Conservation (phyloP, 441 rosid species). For the Cnidoscolus chayamansa region DNA sequence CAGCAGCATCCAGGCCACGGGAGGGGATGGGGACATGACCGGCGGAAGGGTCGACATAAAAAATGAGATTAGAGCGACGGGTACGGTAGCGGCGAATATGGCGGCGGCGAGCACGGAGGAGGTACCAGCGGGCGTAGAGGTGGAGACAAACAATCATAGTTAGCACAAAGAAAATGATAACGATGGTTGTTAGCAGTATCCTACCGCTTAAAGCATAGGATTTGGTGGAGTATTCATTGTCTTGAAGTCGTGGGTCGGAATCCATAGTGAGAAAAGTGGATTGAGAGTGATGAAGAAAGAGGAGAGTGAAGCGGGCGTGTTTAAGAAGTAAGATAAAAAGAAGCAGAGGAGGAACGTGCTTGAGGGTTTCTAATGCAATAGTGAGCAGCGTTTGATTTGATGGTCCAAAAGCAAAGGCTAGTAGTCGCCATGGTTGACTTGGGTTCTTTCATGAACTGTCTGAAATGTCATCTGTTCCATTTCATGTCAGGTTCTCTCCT, state of each 20-base stretch:
- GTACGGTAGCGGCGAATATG: slow-evolving; percentile 42
- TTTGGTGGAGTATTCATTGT: neutral
- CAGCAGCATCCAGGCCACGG: slow-evolving; percentile 55
- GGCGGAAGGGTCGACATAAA: slow-evolving; percentile 42
- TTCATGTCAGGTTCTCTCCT: too few relatives aligned
- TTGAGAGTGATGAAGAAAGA: neutral
- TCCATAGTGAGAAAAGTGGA: neutral
- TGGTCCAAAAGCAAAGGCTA: neutral
- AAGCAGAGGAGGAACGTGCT: slow-evolving; percentile 26
- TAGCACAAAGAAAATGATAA: slow-evolving; percentile 68
- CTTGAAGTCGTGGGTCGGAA: neutral
- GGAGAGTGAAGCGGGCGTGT: slow-evolving; percentile 11
- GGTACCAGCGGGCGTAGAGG: slow-evolving; percentile 77
- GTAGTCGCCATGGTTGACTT: slow-evolving; percentile 29
- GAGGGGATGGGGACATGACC: slow-evolving; percentile 22
- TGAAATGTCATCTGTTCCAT: neutral
- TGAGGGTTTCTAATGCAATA: slow-evolving; percentile 23
- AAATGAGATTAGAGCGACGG: slow-evolving; percentile 51
- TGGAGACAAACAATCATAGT: slow-evolving; percentile 61
- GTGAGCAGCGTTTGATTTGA: neutral
- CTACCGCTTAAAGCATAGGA: slow-evolving; percentile 58
- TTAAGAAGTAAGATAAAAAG: neutral
- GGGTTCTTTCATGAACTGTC: slow-evolving; percentile 13
- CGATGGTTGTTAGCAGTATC: slow-evolving; percentile 65
- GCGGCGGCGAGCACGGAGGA: slow-evolving; percentile 57